Conservation (phyloP, 2,329 filamentous ascomycete genomes). For the Aureobasidium subglaciale region DNA sequence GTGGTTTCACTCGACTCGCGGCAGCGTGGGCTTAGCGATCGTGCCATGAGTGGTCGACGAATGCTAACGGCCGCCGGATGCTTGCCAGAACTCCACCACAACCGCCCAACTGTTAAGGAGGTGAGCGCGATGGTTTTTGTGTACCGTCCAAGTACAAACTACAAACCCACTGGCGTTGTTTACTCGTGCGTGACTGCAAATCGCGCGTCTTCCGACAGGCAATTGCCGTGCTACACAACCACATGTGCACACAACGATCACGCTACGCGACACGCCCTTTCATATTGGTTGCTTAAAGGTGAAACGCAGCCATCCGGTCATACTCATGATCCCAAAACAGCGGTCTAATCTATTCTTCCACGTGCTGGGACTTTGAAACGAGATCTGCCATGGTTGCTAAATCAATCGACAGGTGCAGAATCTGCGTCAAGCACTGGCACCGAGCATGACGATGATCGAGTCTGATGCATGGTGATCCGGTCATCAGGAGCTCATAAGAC, state of each 20-base stretch:
- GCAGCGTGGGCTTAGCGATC: conserved; percentile 3
- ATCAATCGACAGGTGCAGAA: conserved; percentile 2
- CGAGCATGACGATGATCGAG: not conserved
- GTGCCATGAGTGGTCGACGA: conserved; percentile 4
- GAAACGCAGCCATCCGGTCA: conserved; percentile 6
- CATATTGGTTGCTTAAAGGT: not conserved
- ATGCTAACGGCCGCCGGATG: conserved; percentile 2
- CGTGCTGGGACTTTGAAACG: conserved; percentile 1
- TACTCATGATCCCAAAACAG: not conserved
- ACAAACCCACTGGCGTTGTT: not conserved
- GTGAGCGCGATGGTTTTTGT: not conserved
- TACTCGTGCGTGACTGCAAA: not conserved
- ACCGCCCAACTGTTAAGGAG: conserved; percentile 4
- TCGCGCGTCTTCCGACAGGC: not conserved
- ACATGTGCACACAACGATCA: not conserved
- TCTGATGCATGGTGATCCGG: not conserved
- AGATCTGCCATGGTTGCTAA: conserved; percentile 9
- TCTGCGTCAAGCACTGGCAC: not conserved
- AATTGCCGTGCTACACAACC: not conserved
- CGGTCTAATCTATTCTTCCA: conserved; percentile 3
- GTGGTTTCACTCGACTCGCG: conserved; percentile 3
- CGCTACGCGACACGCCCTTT: conserved; percentile 4
- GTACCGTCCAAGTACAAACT: not conserved
- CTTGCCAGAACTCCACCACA: conserved; percentile 12
- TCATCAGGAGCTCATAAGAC: conserved; percentile 3